Evolutionary conservation across 2,329 filamentous ascomycete genomes (phyloP), one percentile per base, ranked within the genome.

Genomic region (Diplodia sapinea): DNA sequence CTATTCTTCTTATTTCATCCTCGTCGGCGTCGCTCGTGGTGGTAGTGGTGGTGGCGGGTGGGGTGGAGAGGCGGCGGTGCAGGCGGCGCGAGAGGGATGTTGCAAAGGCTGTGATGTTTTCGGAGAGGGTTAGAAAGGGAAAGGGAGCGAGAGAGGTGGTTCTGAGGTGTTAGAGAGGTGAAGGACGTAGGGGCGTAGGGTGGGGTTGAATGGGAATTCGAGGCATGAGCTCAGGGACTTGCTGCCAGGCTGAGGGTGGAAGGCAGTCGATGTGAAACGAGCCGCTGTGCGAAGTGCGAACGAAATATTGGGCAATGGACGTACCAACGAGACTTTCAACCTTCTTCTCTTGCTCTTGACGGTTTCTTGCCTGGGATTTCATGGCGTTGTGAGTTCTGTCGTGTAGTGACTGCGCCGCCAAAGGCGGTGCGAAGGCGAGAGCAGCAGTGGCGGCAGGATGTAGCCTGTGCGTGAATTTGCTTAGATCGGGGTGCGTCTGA

Each of bases 261-360:
- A 12, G 17, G 23, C 12, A 40, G 17, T 20, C 50, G n/a, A 26
- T n/a, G 49, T 54, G 31, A 38, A 20, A 38, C 26, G 61, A 51
- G 61, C 33, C 47, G 23, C 50, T 26, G 26, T 13, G 17, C 31
- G 29, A 31, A 43, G 1, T 17, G 40, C 47, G 40, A 50, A 29
- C 12, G 9, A 15, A 4, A 4, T 23, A 15, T 26, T 7, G 17
- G 6, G 13, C 26, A 26, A 12, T 17, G 7, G 6, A 51, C 59
- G n/a, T 54, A 55, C 62, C 62, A 4, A 65, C 20, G 36, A 65
- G 62, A 1, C 70, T 55, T 26, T 74, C 76, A 4, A 79, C 66
- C 68, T 76, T 78, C 69, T 74, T 78, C 47, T 80, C 78, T 15
- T 76, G 77, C 70, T 79, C 78, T 9, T 29, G 72, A 71, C 68